Evolutionary conservation across 2,329 filamentous ascomycete species (phyloP).

Genomic region (Xylariaceae sp.): DNA sequence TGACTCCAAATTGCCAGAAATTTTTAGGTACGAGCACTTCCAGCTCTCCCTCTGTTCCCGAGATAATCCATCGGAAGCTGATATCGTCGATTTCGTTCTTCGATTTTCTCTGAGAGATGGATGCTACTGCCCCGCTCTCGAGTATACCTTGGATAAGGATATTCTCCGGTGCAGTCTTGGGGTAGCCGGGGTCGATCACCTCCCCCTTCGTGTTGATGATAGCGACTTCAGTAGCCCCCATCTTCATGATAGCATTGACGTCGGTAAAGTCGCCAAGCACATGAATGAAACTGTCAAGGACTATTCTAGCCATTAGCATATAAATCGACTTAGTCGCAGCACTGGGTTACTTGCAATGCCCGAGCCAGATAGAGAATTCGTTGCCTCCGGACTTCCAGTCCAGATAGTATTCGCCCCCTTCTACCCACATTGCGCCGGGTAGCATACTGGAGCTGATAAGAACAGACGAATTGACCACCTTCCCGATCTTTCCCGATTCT

Average conservation of each 20-base stretch:
- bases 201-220: conserved; percentile 23
- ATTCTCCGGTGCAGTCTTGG: conserved; percentile 32
- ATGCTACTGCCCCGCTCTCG: conserved; percentile 28
- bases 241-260: conserved; percentile 26
- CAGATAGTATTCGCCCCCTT: conserved; percentile 17
- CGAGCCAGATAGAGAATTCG: conserved; percentile 26
- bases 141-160: conserved; percentile 34
- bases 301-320: conserved; percentile 15
- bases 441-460: conserved; percentile 5
- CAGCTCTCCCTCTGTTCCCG: conserved; percentile 35
- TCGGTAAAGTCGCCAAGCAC: conserved; percentile 31
- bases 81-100: conserved; percentile 18
- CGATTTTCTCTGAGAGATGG: conserved; percentile 25
- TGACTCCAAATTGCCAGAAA: conserved; percentile 18
- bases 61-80: conserved; percentile 34
- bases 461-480: conserved; percentile 35
- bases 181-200: conserved; percentile 20
- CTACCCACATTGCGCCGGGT: conserved; percentile 15
- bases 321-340: not conserved
- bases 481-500: conserved; percentile 39
- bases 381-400: conserved; percentile 17
- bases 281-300: conserved; percentile 31
- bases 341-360: conserved; percentile 25
- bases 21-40: conserved; percentile 20
- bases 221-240: conserved; percentile 17